phyloP scores from a whole-genome alignment of 2,329 filamentous ascomycete species.

The Colletotrichum ledebouriae region DNA sequence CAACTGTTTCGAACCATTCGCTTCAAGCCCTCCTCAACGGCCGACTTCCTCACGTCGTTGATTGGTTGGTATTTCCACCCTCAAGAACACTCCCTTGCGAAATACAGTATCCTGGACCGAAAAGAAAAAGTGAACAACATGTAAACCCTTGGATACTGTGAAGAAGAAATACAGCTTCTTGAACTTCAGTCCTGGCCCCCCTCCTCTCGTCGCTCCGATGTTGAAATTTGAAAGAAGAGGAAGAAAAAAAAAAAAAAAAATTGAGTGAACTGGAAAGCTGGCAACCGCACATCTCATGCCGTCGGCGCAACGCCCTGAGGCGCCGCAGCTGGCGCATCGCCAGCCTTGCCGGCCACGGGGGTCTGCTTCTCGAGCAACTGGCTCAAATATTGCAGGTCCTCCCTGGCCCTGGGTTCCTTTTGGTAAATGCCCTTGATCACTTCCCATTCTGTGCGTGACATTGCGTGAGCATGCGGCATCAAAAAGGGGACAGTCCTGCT shows the following conservation, averaged over 20 bases:
- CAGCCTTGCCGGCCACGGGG: conserved; percentile 8
- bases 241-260: too few relatives aligned
- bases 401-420: conserved; percentile 73
- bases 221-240: too few relatives aligned
- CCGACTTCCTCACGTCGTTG: conserved; percentile 2
- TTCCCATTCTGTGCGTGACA: conserved; percentile 79
- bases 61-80: conserved; percentile 25
- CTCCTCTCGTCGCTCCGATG: too few relatives aligned
- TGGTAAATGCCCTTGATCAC: conserved; percentile 79
- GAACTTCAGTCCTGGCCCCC: too few relatives aligned
- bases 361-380: conserved; percentile 65
- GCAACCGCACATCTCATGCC: conserved; percentile 13
- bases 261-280: too few relatives aligned
- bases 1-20: neutral
- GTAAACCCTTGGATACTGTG: conserved; percentile 8
- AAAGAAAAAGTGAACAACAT: neutral
- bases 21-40: neutral
- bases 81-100: neutral
- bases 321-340: conserved; percentile 25
- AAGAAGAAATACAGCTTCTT: neutral
- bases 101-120: too few relatives aligned
- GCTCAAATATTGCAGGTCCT: conserved; percentile 71
- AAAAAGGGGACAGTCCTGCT: conserved; percentile 78
- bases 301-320: conserved; percentile 35
- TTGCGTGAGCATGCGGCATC: conserved; percentile 76